These are phyloP conservation scores for Lumnitzera littorea DNA, from an alignment of 345 rosid species.

Conservation along the genomic window DNA sequence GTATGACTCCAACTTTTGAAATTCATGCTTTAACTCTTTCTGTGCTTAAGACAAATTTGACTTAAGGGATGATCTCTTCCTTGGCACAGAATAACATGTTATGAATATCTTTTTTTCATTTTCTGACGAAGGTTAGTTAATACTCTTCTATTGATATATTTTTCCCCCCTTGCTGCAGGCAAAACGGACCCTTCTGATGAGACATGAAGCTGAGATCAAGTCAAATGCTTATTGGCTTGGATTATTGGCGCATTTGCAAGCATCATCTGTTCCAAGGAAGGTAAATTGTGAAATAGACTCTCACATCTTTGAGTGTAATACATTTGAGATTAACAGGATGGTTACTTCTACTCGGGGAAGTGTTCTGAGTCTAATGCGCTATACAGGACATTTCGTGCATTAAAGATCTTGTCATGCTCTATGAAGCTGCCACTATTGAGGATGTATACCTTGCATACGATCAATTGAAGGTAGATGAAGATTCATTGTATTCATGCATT, in stretches of 20 bases:
- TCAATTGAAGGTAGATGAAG: conserved; percentile 77
- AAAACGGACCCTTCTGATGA: conserved; percentile 89
- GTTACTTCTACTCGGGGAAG: neutral
- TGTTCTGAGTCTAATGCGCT: neutral
- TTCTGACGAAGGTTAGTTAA: neutral
- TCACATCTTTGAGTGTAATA: neutral
- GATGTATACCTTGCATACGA: conserved; percentile 84
- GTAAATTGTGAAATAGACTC: conserved; percentile 21
- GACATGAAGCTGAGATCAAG: conserved; percentile 98
- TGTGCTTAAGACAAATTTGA: too few species aligned
- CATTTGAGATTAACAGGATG: too few species aligned
- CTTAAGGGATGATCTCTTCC: too few species aligned
- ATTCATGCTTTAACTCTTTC: too few species aligned
- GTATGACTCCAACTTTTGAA: too few species aligned
- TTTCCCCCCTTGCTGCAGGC: conserved; percentile 43
- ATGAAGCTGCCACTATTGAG: conserved; percentile 82
- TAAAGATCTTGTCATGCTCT: conserved; percentile 72
- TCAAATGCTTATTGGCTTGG: conserved; percentile 99
- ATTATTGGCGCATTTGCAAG: conserved; percentile 92
- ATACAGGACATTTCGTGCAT: conserved; percentile 87
- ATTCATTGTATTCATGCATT: conserved; percentile 79
- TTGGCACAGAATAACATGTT: too few species aligned
- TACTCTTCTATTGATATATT: conserved; percentile 4
- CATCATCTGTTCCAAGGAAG: conserved; percentile 91
- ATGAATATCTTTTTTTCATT: too few species aligned